These are phyloP conservation scores for Lactarius akahatsu DNA, from an alignment of 768 basidiomycete species.

Conservation along the genomic window DNA sequence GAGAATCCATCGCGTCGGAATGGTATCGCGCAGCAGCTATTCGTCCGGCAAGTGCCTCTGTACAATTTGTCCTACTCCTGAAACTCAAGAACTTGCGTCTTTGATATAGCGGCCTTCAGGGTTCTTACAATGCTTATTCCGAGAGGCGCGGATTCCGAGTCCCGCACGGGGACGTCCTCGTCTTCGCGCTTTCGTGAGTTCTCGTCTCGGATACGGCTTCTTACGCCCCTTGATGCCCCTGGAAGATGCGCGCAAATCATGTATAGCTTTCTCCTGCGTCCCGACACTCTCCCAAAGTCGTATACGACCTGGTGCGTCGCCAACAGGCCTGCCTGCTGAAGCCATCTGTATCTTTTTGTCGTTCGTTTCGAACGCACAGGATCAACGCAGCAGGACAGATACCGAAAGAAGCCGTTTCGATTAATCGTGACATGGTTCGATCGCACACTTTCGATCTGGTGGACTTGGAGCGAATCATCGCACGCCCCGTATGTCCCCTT, in stretches of 20 bases:
- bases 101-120: slow-evolving; percentile 74
- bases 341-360: slow-evolving; percentile 13
- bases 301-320: slow-evolving; percentile 67
- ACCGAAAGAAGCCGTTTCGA: slow-evolving; percentile 14
- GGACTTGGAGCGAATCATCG: slow-evolving; percentile 15
- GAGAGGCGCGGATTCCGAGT: slow-evolving; percentile 63
- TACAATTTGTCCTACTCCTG: background rate
- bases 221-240: background rate
- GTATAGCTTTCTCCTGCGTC: slow-evolving; percentile 72
- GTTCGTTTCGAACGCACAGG: slow-evolving; percentile 16
- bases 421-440: slow-evolving; percentile 22
- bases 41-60: slow-evolving; percentile 65
- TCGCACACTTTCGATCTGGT: slow-evolving; percentile 4
- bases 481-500: slow-evolving; percentile 14
- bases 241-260: slow-evolving; percentile 84
- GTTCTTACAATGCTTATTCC: slow-evolving; percentile 79
- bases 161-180: slow-evolving; percentile 79
- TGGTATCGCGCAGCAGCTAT: slow-evolving; percentile 81
- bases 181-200: slow-evolving; percentile 73
- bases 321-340: slow-evolving; percentile 9
- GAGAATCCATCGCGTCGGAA: slow-evolving; percentile 66
- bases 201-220: background rate
- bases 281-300: slow-evolving; percentile 79
- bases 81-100: background rate
- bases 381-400: slow-evolving; percentile 25